Evolutionary conservation across 2,329 filamentous ascomycete genomes (phyloP), one percentile per base, ranked within the genome.

Genomic region (Pestalotiopsis sp.): DNA sequence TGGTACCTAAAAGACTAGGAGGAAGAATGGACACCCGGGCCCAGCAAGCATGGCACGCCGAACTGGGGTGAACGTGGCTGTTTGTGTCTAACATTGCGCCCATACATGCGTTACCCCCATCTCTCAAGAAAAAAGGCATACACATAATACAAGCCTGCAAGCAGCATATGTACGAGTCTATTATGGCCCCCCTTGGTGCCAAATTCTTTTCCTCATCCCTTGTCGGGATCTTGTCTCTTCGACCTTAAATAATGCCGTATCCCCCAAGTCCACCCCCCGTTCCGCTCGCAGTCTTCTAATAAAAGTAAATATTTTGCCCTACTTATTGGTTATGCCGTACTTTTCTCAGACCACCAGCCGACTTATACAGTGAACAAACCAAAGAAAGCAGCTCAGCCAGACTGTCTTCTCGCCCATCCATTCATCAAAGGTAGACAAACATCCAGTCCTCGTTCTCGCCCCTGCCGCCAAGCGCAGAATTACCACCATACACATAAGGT

Each of bases 11-110:
- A n/a, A 9, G 23, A 52, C 20, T 52, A 52, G 45, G 45, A 23
- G n/a, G 20, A 52, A 52, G 45, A 52, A 52, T 52, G 60, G 31
- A 36, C 7, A 64, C 38, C 38, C 39, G 39, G 39, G 39, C 31
- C 31, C 41, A 49, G 20, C 31, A 27, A 2, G 23, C 14, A 63
- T 20, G 45, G 36, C 52, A 62, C 63, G 65, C 41, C 65, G 65
- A 52, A 49, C 41, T 14, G 31, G 31, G 20, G 65, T 23, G 64
- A 45, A 59, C 64, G 64, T 66, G 64, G 64, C 57, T 67, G 65
- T 62, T 67, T 67, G 65, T 60, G 64, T 66, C 36, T 45, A 41
- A 59, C 27, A 41, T 36, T 66, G 20, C 64, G 64, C 60, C 52
- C 23, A 9, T 66, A 20, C 36, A 39, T 62, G 59, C 59, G 23